phyloP scores from a whole-genome alignment of 495 filamentous ascomycete species.

The Annulohypoxylon maeteangense region DNA sequence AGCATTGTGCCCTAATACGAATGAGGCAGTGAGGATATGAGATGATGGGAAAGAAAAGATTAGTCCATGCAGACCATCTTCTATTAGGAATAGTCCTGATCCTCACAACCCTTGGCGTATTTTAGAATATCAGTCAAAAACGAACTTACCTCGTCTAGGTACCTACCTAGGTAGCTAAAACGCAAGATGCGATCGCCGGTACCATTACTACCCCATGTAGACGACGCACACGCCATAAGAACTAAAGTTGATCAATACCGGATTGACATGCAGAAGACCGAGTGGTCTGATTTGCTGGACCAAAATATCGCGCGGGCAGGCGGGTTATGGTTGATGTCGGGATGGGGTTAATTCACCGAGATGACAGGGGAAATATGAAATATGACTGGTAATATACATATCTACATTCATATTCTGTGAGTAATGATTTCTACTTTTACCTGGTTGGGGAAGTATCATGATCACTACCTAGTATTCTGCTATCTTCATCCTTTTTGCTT shows the following conservation, averaged over 20 bases:
- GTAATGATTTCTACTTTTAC: not conserved
- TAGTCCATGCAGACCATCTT: not conserved
- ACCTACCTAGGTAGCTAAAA: slow-evolving; percentile 11
- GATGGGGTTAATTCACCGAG: not conserved
- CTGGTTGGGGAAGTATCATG: not conserved
- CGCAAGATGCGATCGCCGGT: not conserved
- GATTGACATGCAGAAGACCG: not conserved
- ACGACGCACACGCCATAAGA: not conserved
- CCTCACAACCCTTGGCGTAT: slow-evolving; percentile 12
- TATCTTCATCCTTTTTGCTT: not conserved
- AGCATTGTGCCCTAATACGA: not conserved
- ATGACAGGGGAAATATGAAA: slow-evolving; percentile 7
- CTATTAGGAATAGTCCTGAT: slow-evolving; percentile 15
- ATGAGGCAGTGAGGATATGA: slow-evolving; percentile 5
- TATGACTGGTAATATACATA: not conserved
- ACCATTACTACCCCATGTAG: not conserved
- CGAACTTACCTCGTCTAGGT: slow-evolving; percentile 13
- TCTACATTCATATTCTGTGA: not conserved
- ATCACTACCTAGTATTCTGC: not conserved
- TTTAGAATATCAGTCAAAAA: slow-evolving; percentile 1
- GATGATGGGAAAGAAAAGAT: not conserved
- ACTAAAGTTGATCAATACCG: slow-evolving; percentile 12
- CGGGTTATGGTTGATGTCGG: not conserved
- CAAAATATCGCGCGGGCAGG: not conserved
- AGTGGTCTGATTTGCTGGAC: slow-evolving; percentile 2